These are phyloP conservation scores for Diaporthe aspalathi DNA, from an alignment of 2,329 filamentous ascomycete species.

Conservation along the genomic window DNA sequence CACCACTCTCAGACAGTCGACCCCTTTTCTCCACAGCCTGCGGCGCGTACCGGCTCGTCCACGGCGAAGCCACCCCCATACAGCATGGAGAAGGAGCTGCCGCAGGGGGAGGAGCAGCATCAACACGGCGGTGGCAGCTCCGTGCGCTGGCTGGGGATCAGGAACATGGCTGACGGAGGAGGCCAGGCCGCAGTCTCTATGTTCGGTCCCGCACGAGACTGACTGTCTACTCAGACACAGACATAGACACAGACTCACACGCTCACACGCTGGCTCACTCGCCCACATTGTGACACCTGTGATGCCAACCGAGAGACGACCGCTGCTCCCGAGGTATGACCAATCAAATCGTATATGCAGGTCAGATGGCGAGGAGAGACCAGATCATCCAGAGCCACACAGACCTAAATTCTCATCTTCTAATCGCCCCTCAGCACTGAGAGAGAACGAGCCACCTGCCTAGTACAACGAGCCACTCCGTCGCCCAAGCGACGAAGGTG, in stretches of 20 bases:
- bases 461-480: constrained; percentile 11
- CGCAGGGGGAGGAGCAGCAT: not conserved
- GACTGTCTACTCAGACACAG: not conserved
- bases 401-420: constrained; percentile 5
- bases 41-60: constrained; percentile 1
- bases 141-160: constrained; percentile 11
- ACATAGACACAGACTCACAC: not conserved
- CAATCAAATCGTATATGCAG: constrained; percentile 25
- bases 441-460: constrained; percentile 12
- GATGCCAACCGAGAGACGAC: constrained; percentile 11
- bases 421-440: constrained; percentile 8
- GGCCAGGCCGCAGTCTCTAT: constrained; percentile 18
- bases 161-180: constrained; percentile 19
- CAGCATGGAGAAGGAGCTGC: constrained; percentile 8
- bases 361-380: constrained; percentile 24
- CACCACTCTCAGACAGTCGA: too few species aligned
- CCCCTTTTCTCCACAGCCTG: not conserved
- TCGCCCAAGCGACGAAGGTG: constrained; percentile 10
- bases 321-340: constrained; percentile 22
- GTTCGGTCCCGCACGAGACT: constrained; percentile 1
- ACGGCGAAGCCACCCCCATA: constrained; percentile 14
- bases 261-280: too few species aligned
- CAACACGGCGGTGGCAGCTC: not conserved
- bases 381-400: constrained; percentile 28
- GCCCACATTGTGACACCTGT: constrained; percentile 12